Conservation (phyloP, 164 flowering plant species). For the Vitis amurensis region DNA sequence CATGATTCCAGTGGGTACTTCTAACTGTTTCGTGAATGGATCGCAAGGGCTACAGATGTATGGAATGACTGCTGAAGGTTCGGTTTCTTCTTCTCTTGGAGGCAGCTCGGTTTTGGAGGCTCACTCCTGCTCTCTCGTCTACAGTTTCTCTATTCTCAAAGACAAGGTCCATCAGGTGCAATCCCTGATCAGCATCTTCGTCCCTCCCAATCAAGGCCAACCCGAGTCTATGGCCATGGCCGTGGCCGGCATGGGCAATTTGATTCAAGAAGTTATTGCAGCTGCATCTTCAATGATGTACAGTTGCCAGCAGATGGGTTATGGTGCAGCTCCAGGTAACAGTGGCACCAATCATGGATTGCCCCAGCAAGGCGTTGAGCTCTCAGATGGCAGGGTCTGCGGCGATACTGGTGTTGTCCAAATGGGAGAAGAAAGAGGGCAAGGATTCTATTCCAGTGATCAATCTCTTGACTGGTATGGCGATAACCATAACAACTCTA, state of each 20-base stretch:
- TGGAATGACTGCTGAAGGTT: conserved; percentile 15
- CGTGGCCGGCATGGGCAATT: conserved; percentile 37
- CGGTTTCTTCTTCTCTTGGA: conserved; percentile 15
- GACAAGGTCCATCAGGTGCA: conserved; percentile 60
- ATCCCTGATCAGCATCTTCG: conserved; percentile 35
- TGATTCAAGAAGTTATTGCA: conserved; percentile 57
- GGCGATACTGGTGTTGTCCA: not conserved
- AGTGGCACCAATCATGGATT: conserved; percentile 4
- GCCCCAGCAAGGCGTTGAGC: conserved; percentile 7
- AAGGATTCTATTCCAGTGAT: conserved; percentile 17
- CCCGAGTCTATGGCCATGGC: conserved; percentile 36
- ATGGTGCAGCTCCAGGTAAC: conserved; percentile 3
- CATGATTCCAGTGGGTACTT: conserved; percentile 29
- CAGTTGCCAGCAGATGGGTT: conserved; percentile 58
- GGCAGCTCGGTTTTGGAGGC: conserved; percentile 2
- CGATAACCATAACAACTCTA: conserved; percentile 12
- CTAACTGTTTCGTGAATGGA: conserved; percentile 25
- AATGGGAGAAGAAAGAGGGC: conserved; percentile 14
- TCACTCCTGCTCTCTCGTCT: conserved; percentile 41
- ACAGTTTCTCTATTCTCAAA: conserved; percentile 51
- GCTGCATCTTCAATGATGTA: conserved; percentile 73
- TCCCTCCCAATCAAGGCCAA: conserved; percentile 25
- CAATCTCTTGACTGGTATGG: conserved; percentile 18
- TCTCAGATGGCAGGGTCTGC: not conserved
- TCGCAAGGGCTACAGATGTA: conserved; percentile 28